Base-by-base conservation (phyloP, 2,329 filamentous ascomycete genomes). In the Fragosphaeria purpurea region DNA sequence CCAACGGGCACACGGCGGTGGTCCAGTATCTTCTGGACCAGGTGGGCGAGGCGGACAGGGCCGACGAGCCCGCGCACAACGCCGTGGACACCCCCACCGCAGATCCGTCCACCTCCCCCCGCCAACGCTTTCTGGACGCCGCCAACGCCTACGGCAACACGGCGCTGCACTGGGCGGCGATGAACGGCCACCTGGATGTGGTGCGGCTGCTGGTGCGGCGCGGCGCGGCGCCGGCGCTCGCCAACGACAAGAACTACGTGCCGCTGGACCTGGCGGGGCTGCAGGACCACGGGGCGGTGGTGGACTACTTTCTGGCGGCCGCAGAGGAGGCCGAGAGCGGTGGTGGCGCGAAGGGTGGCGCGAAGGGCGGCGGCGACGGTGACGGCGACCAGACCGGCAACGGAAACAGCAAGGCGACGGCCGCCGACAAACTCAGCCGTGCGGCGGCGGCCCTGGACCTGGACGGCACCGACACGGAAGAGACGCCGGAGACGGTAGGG, bases 151-250 rank as follows among this genome's bases (percentile, higher is more conserved):
- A 86, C 44, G 90, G 89, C 43, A 97, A 96, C 70, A 96, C 91
- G 1, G 80, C 88, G 0, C 73, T 98, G 52, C 93, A 98, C 69
- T 97, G 90, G 90, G 91, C 91, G 0, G 86, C 88, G 0, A 71
- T 96, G 50, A 93, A 94, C 50, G 90, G 90, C 1, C 90, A 96
- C 61, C 71, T 97, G 4, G 79, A 83, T 6, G 79, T 82, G 4
- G 88, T 95, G 6, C 86, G 90, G 70, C 69, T 82, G 1, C 75
- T 98, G 10, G 74, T 95, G 2, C 80, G 82, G 43, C 73, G 80
- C 3, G 89, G 88, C 3, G 89, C 89, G 1, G 84, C 88, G 52
- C 82, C 89, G 5, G 82, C 82, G 9, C 70, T 88, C 35, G 83
- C 83, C 61, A 97, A 97, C 63, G 80, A 83, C 62, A 86, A 86